Evolutionary conservation across 2,329 filamentous ascomycete species (phyloP), one percentile per base, ranked within the genome.

Genomic region (Neofusicoccum cordaticola): DNA sequence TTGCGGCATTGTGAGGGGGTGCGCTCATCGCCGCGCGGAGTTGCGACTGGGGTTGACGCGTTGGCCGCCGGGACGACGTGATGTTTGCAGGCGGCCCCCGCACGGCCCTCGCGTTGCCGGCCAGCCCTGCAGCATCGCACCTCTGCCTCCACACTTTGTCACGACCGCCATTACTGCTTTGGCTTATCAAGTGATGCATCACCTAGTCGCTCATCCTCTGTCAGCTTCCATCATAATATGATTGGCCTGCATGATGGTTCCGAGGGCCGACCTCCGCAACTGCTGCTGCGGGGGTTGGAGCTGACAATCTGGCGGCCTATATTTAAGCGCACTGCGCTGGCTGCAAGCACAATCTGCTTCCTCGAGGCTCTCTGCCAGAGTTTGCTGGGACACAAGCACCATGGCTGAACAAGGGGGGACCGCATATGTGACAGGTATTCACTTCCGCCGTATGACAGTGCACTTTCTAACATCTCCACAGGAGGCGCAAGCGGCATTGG

Each of bases 401-500:
- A 51, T 62, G 39, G 19, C 39, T 37, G 39, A 45, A 35, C 17
- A 61, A 35, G 41, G 41, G 9, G 11, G 44, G 9, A 27, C 44
- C 2, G 57, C 57, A 11, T 61, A 61, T 8, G 52, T 58, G 19
- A 58, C 31, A 58, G 52, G 52, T 58, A 42, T 22, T 7, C 11
- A 39, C 37, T 39, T 4, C 6, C 37, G 11, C 4, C 1, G 5
- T 27, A 6, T 17, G 5, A 67, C 7, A 70, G 70, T 35, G 15
- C 19, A 34, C 13, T 15, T 15, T 5, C 27, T 50, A n/a, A 50
- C 13, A 34, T 15, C 31, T 70, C 7, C 3, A n/a, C 47, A 50
- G 47, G 15, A 8, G 50, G 31, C 8, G 50, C 50, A 8, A 37
- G 72, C 57, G 77, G 77, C 63, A 78, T 78, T 31, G 76, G 73